Base-by-base conservation (phyloP, 306 rosid genomes). In the Sophora flavescens region DNA sequence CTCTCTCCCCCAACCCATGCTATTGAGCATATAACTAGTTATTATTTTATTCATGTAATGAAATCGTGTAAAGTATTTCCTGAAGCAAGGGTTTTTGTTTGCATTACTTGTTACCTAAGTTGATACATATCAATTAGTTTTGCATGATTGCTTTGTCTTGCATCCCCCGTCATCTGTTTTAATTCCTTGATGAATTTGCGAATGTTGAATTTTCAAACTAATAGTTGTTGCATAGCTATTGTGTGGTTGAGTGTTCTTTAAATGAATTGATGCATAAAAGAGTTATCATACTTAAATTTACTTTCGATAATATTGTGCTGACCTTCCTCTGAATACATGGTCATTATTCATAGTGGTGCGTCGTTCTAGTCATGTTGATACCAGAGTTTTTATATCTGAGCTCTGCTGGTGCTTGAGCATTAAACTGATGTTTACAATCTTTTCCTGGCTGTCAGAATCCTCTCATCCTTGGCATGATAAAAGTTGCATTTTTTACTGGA, bases 381-480 rank as follows among this genome's bases (percentile, higher is more conserved):
- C 36, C 44, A 4, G 30, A 45, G 32, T 30, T 64, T 53, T 54
- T 13, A 48, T 82, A 64, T 53, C 35, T 44, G 54, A 15, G 22
- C 54, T 26, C 74, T 70, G 41, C 68, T 32, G 45, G 35, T 60
- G 68, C 26, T 38, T 61, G 26, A 39, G 47, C 36, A 50, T 62
- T 69, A n/a, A 58, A 72, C 59, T 32, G 48, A 26, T 64, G 44
- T 41, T 82, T 65, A 54, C 53, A 39, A 65, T 58, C 28, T 11
- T 71, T 76, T 61, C 51, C 33, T 72, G 50, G 39, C 12, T 72
- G 53, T 65, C 65, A 70, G 63, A 33, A 44, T 22, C 74, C 64
- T 82, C 60, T 36, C 41, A 60, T 32, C n/a, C 48, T 71, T 82
- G 70, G n/a, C 58, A 56, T 60, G 30, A 56, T 67, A 13, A 54